A percentile compares a stretch with the other conserved stretches of the same genome.
Conservation (phyloP, 768 basidiomycete genomes). For the Rhodotorula babjevae region DNA sequence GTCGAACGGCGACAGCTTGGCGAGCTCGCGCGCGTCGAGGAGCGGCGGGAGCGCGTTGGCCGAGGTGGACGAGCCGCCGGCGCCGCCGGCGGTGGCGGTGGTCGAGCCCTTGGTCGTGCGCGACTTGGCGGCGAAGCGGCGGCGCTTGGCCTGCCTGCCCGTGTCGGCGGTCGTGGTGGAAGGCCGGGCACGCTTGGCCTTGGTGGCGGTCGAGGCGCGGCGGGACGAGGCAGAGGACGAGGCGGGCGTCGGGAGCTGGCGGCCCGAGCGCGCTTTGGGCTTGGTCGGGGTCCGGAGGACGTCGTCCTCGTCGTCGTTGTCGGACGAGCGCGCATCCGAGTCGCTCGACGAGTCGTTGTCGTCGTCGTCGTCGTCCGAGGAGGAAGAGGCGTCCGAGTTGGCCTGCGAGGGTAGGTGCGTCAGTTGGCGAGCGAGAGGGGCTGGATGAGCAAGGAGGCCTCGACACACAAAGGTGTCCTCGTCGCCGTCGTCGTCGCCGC, state of each 20-base stretch:
- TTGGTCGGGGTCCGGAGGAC: constrained; percentile 18
- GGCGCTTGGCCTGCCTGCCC: constrained; percentile 17
- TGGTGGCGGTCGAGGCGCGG: not conserved
- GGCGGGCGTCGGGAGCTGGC: constrained; percentile 6
- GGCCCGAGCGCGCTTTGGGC: not conserved
- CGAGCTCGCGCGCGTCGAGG: constrained; percentile 14
- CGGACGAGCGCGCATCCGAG: not conserved
- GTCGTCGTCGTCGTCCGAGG: not conserved
- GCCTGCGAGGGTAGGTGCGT: not conserved
- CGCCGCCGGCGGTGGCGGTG: constrained; percentile 42
- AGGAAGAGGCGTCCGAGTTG: not conserved
- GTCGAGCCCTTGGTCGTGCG: not conserved
- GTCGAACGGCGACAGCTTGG: constrained; percentile 37
- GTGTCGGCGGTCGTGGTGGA: not conserved
- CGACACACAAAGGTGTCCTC: constrained; percentile 35
- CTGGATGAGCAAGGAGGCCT: not conserved
- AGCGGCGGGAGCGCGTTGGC: constrained; percentile 46
- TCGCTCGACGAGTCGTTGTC: not conserved
- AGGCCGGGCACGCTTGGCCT: constrained; percentile 6
- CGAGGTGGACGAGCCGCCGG: constrained; percentile 49
- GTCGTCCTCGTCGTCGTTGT: not conserved
- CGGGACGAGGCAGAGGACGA: not conserved
- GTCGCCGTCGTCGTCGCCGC: constrained; percentile 29
- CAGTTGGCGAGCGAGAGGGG: not conserved
- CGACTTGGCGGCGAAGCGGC: not conserved